These are phyloP conservation scores for Arthrobotrys pseudoclavata DNA, from an alignment of 2,329 filamentous ascomycete species.

Conservation along the genomic window DNA sequence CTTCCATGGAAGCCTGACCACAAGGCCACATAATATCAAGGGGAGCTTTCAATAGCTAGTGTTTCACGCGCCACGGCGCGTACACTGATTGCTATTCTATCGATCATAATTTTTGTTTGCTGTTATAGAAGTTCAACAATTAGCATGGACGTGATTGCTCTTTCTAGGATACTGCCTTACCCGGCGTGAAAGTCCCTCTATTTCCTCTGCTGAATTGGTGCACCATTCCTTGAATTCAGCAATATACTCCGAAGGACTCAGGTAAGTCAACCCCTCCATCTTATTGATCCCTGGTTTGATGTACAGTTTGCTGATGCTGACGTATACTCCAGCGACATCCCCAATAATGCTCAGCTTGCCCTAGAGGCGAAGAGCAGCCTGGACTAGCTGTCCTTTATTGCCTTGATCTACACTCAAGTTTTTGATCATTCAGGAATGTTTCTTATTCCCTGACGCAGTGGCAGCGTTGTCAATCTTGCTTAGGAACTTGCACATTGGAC, in stretches of 20 bases:
- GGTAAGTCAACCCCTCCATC: slow-evolving; percentile 40
- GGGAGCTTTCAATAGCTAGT: slow-evolving; percentile 12
- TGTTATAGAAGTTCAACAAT: background rate
- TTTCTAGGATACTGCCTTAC: slow-evolving; percentile 4
- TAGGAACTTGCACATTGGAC: slow-evolving; percentile 32
- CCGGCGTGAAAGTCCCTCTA: slow-evolving; percentile 28
- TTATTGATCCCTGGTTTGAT: slow-evolving; percentile 53
- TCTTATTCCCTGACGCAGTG: slow-evolving; percentile 25
- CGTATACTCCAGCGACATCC: slow-evolving; percentile 40
- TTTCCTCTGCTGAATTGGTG: slow-evolving; percentile 23
- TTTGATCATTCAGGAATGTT: slow-evolving; percentile 29
- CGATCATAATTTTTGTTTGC: slow-evolving; percentile 43
- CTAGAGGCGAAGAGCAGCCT: slow-evolving; percentile 26
- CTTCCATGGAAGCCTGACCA: background rate
- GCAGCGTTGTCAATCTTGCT: slow-evolving; percentile 31
- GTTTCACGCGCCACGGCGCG: slow-evolving; percentile 28
- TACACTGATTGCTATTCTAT: slow-evolving; percentile 26
- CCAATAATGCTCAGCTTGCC: slow-evolving; percentile 44
- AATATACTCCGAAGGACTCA: slow-evolving; percentile 30
- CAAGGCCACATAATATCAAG: background rate
- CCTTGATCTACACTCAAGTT: slow-evolving; percentile 22
- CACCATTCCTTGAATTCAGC: slow-evolving; percentile 36
- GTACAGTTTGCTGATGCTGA: slow-evolving; percentile 35
- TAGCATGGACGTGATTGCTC: background rate
- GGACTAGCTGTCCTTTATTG: slow-evolving; percentile 20